A percentile compares a stretch with the other conserved stretches of the same genome.
Conservation (phyloP, 2,329 filamentous ascomycete species). For the Aspergillus clavatus region DNA sequence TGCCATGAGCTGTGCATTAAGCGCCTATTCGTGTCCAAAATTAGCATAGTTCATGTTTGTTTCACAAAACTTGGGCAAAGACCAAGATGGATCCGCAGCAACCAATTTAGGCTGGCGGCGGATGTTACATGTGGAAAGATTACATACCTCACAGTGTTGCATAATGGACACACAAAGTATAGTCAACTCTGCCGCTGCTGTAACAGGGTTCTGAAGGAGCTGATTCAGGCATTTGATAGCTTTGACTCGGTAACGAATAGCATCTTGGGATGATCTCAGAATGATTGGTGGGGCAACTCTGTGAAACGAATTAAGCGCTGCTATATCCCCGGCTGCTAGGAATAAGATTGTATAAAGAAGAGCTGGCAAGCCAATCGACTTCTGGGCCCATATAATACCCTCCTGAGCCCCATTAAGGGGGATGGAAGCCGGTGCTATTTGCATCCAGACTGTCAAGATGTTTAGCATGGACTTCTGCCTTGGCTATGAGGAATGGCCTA, state of each 20-base stretch:
- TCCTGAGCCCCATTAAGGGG: constrained; percentile 2
- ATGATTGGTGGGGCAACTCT: background rate
- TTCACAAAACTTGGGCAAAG: too few species aligned
- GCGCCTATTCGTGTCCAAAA: background rate
- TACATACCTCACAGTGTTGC: constrained; percentile 1
- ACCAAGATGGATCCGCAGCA: too few species aligned
- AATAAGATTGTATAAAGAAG: constrained; percentile 1
- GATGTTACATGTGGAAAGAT: background rate
- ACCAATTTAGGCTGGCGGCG: too few species aligned
- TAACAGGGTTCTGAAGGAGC: constrained; percentile 1
- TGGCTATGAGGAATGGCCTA: background rate
- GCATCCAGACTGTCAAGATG: background rate
- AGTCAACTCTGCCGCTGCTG: constrained; percentile 1
- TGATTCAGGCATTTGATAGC: background rate
- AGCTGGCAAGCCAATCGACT: background rate
- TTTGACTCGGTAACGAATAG: constrained; percentile 1
- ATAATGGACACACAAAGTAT: constrained; percentile 1
- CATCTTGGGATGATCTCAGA: background rate
- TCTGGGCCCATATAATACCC: background rate
- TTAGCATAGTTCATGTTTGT: background rate
- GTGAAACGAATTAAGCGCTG: background rate
- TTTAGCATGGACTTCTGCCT: background rate
- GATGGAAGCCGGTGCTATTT: background rate
- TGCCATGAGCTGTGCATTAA: constrained; percentile 3
- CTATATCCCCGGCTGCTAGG: constrained; percentile 1